These are phyloP conservation scores for Zoysia matrella DNA, from an alignment of 202 grass and related monocot genomes.

Conservation along the genomic window DNA sequence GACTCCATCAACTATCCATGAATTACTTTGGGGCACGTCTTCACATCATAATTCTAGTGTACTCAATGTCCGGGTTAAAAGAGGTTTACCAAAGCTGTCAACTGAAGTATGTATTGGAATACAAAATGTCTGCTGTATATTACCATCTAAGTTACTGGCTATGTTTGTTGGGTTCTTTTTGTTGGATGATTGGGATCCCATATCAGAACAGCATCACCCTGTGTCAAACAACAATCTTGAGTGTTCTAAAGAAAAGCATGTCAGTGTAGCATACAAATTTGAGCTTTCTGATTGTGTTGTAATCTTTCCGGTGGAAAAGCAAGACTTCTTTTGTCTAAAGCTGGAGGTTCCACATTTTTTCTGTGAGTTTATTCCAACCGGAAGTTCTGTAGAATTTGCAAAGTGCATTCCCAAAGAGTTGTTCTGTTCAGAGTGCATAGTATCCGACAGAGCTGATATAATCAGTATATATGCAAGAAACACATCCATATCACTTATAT, in stretches of 20 bases:
- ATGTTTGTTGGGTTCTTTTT: slow-evolving; percentile 91
- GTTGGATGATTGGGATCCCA: slow-evolving; percentile 81
- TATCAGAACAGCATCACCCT: slow-evolving; percentile 54
- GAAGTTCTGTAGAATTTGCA: slow-evolving; percentile 63
- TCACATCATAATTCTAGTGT: slow-evolving; percentile 56
- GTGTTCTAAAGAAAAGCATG: slow-evolving; percentile 35
- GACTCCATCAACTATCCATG: slow-evolving; percentile 59
- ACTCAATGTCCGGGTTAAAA: slow-evolving; percentile 76
- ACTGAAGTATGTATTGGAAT: slow-evolving; percentile 74
- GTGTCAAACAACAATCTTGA: slow-evolving; percentile 49
- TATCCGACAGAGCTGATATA: slow-evolving; percentile 57
- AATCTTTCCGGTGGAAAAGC: slow-evolving; percentile 78
- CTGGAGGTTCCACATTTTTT: slow-evolving; percentile 73
- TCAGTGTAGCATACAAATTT: slow-evolving; percentile 70
- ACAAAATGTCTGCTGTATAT: slow-evolving; percentile 89
- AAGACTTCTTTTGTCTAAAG: slow-evolving; percentile 63
- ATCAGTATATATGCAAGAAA: slow-evolving; percentile 72
- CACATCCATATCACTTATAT: slow-evolving; percentile 75
- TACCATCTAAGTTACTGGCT: slow-evolving; percentile 75
- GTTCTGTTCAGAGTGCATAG: slow-evolving; percentile 63
- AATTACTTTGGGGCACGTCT: slow-evolving; percentile 68
- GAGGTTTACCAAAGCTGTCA: slow-evolving; percentile 48
- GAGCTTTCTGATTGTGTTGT: slow-evolving; percentile 82
- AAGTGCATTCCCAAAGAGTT: slow-evolving; percentile 68
- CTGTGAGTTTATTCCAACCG: slow-evolving; percentile 66